A percentile compares a stretch with the other conserved stretches of the same genome.
These are phyloP conservation scores for Yamadazyma diospyri DNA, from an alignment of 1,139 yeast species.

Conservation along the genomic window DNA sequence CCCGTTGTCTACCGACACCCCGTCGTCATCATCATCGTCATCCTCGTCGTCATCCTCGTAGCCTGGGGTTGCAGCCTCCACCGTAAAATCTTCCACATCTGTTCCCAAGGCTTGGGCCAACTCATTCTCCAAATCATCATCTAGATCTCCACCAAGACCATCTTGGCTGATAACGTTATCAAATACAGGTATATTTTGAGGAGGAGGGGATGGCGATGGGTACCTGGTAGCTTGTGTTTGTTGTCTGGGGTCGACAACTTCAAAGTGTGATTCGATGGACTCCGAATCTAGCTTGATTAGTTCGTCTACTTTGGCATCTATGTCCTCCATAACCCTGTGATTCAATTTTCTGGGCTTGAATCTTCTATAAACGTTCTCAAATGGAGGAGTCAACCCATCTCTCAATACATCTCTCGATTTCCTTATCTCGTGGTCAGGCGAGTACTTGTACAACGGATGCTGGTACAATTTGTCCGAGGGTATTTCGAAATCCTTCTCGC, in stretches of 20 bases:
- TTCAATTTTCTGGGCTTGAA: slow-evolving; percentile 51
- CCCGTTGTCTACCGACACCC: slow-evolving; percentile 13
- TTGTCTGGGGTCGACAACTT: slow-evolving; percentile 58
- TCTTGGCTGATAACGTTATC: slow-evolving; percentile 6
- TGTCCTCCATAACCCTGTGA: slow-evolving; percentile 54
- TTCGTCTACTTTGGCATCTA: slow-evolving; percentile 77
- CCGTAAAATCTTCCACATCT: slow-evolving; percentile 13
- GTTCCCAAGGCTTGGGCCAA: slow-evolving; percentile 38
- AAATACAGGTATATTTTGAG: slow-evolving; percentile 3
- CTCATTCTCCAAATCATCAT: slow-evolving; percentile 35
- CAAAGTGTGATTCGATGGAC: slow-evolving; percentile 80
- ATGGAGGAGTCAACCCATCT: slow-evolving; percentile 85
- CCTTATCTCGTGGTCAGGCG: slow-evolving; percentile 39
- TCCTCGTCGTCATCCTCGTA: slow-evolving; percentile 9
- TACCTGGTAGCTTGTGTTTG: slow-evolving; percentile 16
- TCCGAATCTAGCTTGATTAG: slow-evolving; percentile 72
- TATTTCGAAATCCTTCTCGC: slow-evolving; percentile 39
- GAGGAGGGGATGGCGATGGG: slow-evolving; percentile 16
- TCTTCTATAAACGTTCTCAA: slow-evolving; percentile 44
- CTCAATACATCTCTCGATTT: slow-evolving; percentile 48
- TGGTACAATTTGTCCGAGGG: slow-evolving; percentile 35
- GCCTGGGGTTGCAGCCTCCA: slow-evolving; percentile 15
- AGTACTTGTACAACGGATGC: slow-evolving; percentile 45
- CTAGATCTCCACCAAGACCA: slow-evolving; percentile 17
- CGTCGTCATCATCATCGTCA: slow-evolving; percentile 13